Percentiles rank a stretch among this genome's conserved stretches.
Evolutionary conservation across 805 yeast genomes (phyloP).

Genomic region (Tetrapisispora nanseiensis): DNA sequence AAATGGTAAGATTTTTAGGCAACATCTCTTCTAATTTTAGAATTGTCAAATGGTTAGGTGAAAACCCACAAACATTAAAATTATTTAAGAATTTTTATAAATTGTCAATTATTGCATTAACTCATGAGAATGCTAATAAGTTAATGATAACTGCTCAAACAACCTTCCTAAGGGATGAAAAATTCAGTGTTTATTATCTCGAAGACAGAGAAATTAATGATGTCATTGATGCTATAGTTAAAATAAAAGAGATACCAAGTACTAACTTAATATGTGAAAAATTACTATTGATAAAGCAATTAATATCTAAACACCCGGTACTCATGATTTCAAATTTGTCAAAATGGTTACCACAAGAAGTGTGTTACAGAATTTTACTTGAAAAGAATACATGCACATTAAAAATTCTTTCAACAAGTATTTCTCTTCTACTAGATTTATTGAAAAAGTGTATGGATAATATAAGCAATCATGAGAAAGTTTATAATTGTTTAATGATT

Average conservation of each 20-base stretch:
- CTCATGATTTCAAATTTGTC: conserved; percentile 14
- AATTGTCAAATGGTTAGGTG: conserved; percentile 11
- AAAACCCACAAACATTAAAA: conserved; percentile 6
- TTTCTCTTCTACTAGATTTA: conserved; percentile 17
- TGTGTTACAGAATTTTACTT: conserved; percentile 15
- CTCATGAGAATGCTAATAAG: conserved; percentile 19
- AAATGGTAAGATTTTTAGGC: conserved; percentile 22
- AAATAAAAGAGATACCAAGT: conserved; percentile 21
- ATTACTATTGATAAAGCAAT: conserved; percentile 15
- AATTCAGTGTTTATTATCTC: conserved; percentile 14
- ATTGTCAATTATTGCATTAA: conserved; percentile 12
- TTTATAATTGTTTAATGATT: conserved; percentile 10
- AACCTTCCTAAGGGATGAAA: conserved; percentile 21
- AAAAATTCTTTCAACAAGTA: conserved; percentile 13
- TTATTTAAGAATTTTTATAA: conserved; percentile 13
- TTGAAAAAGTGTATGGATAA: conserved; percentile 15
- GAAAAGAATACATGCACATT: conserved; percentile 14
- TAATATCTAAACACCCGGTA: conserved; percentile 16
- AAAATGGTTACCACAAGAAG: conserved; percentile 24
- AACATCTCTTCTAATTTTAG: conserved; percentile 19
- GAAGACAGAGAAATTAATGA: conserved; percentile 8
- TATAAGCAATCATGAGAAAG: conserved; percentile 3
- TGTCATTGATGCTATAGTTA: conserved; percentile 9
- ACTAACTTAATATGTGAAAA: conserved; percentile 20
- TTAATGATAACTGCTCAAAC: conserved; percentile 20